phyloP scores from a whole-genome alignment of 345 rosid genomes.

The Eucalyptus albens region DNA sequence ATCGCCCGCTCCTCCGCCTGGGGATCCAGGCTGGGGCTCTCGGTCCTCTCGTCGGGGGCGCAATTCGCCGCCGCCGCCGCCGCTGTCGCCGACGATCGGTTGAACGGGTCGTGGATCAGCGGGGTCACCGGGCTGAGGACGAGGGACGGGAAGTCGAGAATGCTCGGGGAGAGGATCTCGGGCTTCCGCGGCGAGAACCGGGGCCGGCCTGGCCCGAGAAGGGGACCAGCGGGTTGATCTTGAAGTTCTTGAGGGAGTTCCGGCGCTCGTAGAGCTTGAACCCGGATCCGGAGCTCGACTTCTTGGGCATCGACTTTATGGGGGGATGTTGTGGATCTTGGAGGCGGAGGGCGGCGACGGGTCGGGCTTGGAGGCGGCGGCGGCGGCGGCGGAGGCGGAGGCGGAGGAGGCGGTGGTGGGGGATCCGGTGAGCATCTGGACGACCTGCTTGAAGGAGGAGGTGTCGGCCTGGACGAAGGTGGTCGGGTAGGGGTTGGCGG shows the following conservation, averaged over 20 bases:
- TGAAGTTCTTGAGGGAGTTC: conserved; percentile 75
- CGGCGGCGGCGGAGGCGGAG: conserved; percentile 10
- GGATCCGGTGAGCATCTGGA: conserved; percentile 97
- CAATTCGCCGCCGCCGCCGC: not conserved
- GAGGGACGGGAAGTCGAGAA: conserved; percentile 79
- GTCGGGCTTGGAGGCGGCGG: conserved; percentile 12
- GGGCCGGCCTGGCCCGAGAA: conserved; percentile 23
- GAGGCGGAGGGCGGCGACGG: conserved; percentile 21
- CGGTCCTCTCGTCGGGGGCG: not conserved
- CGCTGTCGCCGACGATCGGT: conserved; percentile 24
- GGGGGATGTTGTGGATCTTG: conserved; percentile 75
- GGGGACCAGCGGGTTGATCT: conserved; percentile 74
- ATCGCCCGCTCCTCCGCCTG: conserved; percentile 73
- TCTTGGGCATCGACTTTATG: conserved; percentile 78
- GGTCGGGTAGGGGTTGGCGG: conserved; percentile 79
- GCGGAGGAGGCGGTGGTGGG: conserved; percentile 23
- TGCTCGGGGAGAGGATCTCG: conserved; percentile 86
- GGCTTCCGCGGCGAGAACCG: conserved; percentile 61
- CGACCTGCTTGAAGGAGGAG: conserved; percentile 92
- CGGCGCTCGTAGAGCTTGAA: conserved; percentile 91
- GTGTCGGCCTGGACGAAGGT: conserved; percentile 97
- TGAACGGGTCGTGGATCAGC: conserved; percentile 82
- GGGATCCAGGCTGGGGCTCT: conserved; percentile 1
- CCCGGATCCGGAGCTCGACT: conserved; percentile 47
- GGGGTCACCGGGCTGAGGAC: conserved; percentile 93